Evolutionary conservation across 2,329 filamentous ascomycete genomes (phyloP), one percentile per base, ranked within the genome.

Genomic region (Stagonosporopsis cucurbitacearum): DNA sequence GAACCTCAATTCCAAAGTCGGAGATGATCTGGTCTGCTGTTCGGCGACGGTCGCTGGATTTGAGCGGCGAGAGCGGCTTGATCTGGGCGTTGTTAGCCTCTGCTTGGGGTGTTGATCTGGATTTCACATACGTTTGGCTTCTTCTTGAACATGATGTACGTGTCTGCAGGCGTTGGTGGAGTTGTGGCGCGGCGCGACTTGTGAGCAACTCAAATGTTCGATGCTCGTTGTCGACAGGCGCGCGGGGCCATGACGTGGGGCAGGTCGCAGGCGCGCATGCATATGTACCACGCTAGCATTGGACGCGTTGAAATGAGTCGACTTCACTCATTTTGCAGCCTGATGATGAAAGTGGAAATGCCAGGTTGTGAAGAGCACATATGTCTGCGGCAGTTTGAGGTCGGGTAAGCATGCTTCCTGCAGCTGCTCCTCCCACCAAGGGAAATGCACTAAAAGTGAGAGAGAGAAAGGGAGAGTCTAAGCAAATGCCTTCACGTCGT

Each of bases 1-100:
- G 80, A 1, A 84, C 67, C 35, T 79, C 68, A 57, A 88, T 79
- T 32, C 79, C 75, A 67, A 86, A 88, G 64, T 87, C 83, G 59
- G 80, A 73, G 67, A 89, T 88, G 64, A 90, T 88, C 62, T 86
- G 82, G 66, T 89, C 86, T 45, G 87, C 87, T 32, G 87, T 84
- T 64, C 84, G 87, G 55, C 87, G 81, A 56, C 87, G 82, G 66
- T 89, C 87, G 2, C 86, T 89, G 5, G 86, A 88, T 50, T 87
- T 83, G 48, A 90, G 76, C 36, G 87, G 86, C 4, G 86, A 81
- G 12, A 88, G 78, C 17, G 87, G 84, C 77, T 89, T 90, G 78
- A 90, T 84, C 81, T 86, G 46, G 44, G n/a, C 17, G 6, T n/a
- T n/a, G 42, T 69, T 50, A 51, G 37, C 35, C 15, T 37, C 11